These are phyloP conservation scores for Eucalyptus regnans DNA, from an alignment of 345 rosid species.

Conservation along the genomic window DNA sequence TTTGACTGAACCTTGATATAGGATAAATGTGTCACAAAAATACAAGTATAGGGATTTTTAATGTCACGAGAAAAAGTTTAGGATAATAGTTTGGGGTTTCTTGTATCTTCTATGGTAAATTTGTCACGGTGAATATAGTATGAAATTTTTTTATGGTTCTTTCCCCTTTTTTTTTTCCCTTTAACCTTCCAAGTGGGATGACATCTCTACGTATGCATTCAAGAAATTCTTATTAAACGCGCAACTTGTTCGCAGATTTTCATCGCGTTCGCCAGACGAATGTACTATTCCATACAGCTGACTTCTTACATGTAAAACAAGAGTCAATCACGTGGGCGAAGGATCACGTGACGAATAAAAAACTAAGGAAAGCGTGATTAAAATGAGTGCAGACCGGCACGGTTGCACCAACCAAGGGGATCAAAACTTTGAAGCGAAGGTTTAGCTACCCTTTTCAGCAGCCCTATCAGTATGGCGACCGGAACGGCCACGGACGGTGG, in stretches of 20 bases:
- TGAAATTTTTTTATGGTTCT: too few species aligned
- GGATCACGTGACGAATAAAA: not conserved
- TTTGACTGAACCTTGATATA: too few species aligned
- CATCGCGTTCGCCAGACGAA: not conserved
- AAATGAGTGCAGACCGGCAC: not conserved
- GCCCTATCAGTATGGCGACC: not conserved
- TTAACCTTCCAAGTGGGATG: not conserved
- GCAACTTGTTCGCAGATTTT: not conserved
- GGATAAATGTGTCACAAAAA: too few species aligned
- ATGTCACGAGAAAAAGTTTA: too few species aligned
- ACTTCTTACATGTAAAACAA: not conserved
- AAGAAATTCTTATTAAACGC: not conserved
- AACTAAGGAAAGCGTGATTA: not conserved
- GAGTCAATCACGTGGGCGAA: not conserved
- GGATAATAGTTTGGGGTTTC: too few species aligned
- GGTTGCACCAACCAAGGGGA: not conserved
- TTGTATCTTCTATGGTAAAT: too few species aligned
- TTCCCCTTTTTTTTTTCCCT: too few species aligned
- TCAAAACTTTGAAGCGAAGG: not conserved
- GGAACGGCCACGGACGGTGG: not conserved
- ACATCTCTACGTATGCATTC: not conserved
- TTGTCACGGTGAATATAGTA: too few species aligned
- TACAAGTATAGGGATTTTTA: too few species aligned
- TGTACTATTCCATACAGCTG: not conserved
- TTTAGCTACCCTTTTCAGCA: not conserved